Conservation (phyloP, 176 grass and related monocot species). For the Panicum miliaceum region DNA sequence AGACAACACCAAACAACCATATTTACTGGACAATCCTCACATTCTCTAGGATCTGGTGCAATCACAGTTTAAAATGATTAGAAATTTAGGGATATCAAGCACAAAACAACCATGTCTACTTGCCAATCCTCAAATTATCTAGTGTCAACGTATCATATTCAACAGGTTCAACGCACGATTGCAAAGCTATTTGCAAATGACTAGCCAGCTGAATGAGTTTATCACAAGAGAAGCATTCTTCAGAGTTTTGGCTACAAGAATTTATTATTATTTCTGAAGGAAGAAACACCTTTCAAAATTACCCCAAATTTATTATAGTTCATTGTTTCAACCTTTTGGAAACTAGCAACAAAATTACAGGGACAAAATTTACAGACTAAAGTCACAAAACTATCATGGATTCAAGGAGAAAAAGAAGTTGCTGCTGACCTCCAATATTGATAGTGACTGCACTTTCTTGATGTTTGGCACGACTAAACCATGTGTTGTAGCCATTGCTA, state of each 20-base stretch:
- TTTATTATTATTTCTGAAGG: not conserved
- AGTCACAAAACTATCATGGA: slow-evolving; percentile 24
- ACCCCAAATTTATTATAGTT: not conserved
- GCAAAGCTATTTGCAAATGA: not conserved
- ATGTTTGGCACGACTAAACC: slow-evolving; percentile 95
- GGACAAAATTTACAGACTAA: not conserved
- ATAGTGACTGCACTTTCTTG: slow-evolving; percentile 92
- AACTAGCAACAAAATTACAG: not conserved
- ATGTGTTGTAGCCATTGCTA: slow-evolving; percentile 89
- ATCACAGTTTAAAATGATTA: slow-evolving; percentile 3
- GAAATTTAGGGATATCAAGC: not conserved
- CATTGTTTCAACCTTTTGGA: not conserved
- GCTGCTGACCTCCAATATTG: slow-evolving; percentile 78
- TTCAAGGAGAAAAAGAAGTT: not conserved
- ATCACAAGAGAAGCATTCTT: slow-evolving; percentile 16
- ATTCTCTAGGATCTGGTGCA: slow-evolving; percentile 55
- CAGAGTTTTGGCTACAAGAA: not conserved
- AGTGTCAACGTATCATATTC: not conserved
- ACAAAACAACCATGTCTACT: slow-evolving; percentile 23
- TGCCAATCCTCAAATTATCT: not conserved
- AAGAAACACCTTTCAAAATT: not conserved
- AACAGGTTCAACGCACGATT: not conserved
- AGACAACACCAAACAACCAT: slow-evolving; percentile 27
- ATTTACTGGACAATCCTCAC: not conserved
- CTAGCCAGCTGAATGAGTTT: not conserved